phyloP scores from a whole-genome alignment of 306 rosid genomes.

The Amphicarpaea edgeworthii region DNA sequence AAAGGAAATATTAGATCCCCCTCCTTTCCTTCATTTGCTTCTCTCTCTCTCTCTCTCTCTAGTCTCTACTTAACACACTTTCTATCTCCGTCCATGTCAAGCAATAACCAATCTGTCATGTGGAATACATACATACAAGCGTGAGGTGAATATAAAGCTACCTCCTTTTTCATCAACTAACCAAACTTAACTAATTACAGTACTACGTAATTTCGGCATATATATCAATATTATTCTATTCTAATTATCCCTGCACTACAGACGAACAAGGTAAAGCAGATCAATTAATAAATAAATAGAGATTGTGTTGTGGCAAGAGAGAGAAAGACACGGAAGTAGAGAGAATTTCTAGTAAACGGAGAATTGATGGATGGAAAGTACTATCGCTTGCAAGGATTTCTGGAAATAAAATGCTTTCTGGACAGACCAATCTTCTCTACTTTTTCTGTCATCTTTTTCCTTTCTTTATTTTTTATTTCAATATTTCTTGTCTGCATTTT shows the following conservation, averaged over 20 bases:
- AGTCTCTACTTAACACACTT: neutral
- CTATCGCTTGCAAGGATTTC: slow-evolving; percentile 73
- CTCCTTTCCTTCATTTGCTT: slow-evolving; percentile 1
- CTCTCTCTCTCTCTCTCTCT: slow-evolving; percentile 1
- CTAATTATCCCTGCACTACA: neutral
- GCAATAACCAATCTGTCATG: slow-evolving; percentile 35
- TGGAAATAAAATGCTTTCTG: slow-evolving; percentile 63
- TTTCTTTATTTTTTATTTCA: slow-evolving; percentile 17
- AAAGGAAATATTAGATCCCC: slow-evolving; percentile 69
- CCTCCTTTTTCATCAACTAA: slow-evolving; percentile 11
- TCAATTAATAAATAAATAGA: neutral
- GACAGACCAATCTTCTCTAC: slow-evolving; percentile 63
- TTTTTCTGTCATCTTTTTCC: slow-evolving; percentile 52
- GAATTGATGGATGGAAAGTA: slow-evolving; percentile 57
- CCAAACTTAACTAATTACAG: slow-evolving; percentile 4
- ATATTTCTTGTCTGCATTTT: neutral
- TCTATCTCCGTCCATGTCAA: slow-evolving; percentile 45
- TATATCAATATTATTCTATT: neutral
- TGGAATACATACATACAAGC: neutral
- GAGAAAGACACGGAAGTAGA: slow-evolving; percentile 44
- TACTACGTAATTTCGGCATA: too few species aligned
- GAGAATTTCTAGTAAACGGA: slow-evolving; percentile 57
- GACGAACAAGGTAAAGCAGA: neutral
- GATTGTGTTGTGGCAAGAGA: slow-evolving; percentile 19
- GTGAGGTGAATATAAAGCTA: slow-evolving; percentile 42